Conservation (phyloP, 305 asterid species). For the Fraxinus velutina region DNA sequence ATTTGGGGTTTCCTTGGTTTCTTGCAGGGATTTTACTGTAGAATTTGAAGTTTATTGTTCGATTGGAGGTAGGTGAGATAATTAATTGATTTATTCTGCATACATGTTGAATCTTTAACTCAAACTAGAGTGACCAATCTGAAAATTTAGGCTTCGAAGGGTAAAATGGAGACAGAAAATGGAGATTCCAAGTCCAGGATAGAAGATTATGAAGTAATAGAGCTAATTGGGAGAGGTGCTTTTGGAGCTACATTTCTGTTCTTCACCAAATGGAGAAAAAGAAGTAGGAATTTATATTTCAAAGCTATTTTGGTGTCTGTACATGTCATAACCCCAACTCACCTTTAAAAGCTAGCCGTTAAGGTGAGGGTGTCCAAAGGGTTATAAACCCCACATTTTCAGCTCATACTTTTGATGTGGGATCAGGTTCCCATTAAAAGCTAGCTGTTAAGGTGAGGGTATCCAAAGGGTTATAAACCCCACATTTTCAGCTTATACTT, state of each 20-base stretch:
- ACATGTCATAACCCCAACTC: slow-evolving; percentile 7
- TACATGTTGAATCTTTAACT: slow-evolving; percentile 14
- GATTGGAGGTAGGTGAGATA: slow-evolving; percentile 24
- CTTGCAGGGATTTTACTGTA: slow-evolving; percentile 10
- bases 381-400: no score
- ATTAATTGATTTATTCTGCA: no score
- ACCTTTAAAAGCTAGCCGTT: no score
- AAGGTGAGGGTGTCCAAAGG: no score
- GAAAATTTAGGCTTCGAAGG: slow-evolving; percentile 22
- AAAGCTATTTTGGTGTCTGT: slow-evolving; percentile 1
- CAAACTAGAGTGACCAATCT: slow-evolving; percentile 33
- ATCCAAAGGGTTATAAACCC: no score
- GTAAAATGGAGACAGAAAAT: neutral
- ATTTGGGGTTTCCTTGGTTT: slow-evolving; percentile 1
- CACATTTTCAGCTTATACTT: no score
- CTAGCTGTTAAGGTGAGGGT: no score
- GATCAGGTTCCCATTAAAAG: no score
- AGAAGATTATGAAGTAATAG: slow-evolving; percentile 69
- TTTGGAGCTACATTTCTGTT: slow-evolving; percentile 76
- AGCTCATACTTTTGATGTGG: no score
- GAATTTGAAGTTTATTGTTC: slow-evolving; percentile 27
- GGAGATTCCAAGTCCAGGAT: slow-evolving; percentile 48
- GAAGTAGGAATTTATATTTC: slow-evolving; percentile 42
- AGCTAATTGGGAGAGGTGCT: slow-evolving; percentile 91
- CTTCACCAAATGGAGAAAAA: slow-evolving; percentile 62